Evolutionary conservation across 495 filamentous ascomycete genomes (phyloP).

Genomic region (Trichoderma orchidacearum): DNA sequence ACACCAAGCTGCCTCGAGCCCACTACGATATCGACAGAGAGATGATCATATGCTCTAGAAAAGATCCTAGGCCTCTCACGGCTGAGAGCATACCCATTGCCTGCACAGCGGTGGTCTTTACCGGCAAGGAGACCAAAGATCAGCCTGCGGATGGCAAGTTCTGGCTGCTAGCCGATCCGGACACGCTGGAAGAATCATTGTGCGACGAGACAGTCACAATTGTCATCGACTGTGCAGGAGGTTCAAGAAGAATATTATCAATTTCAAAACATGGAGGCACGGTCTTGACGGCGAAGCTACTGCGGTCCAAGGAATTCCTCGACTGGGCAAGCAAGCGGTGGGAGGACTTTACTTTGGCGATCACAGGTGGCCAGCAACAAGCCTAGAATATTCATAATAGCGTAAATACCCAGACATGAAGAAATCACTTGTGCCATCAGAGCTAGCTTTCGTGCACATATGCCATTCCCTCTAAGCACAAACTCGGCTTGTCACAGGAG

Average conservation of each 20-base stretch:
- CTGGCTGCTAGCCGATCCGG: slow-evolving; percentile 78
- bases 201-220: slow-evolving; percentile 62
- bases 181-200: slow-evolving; percentile 75
- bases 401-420: background rate
- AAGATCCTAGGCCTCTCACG: slow-evolving; percentile 30
- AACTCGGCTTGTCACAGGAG: background rate
- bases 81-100: slow-evolving; percentile 55
- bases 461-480: no score
- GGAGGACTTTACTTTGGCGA: slow-evolving; percentile 21
- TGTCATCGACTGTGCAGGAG: slow-evolving; percentile 49
- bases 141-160: slow-evolving; percentile 32
- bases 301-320: slow-evolving; percentile 20
- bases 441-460: background rate
- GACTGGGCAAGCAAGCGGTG: slow-evolving; percentile 24
- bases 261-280: slow-evolving; percentile 78
- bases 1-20: slow-evolving; percentile 67
- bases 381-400: slow-evolving; percentile 2
- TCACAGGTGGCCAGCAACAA: slow-evolving; percentile 3
- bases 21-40: slow-evolving; percentile 79
- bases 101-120: slow-evolving; percentile 62
- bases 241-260: slow-evolving; percentile 39
- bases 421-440: background rate
- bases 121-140: slow-evolving; percentile 48
- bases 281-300: slow-evolving; percentile 20
- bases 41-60: slow-evolving; percentile 59